Base-by-base conservation (phyloP, 305 asterid species). In the Rubia balearica region DNA sequence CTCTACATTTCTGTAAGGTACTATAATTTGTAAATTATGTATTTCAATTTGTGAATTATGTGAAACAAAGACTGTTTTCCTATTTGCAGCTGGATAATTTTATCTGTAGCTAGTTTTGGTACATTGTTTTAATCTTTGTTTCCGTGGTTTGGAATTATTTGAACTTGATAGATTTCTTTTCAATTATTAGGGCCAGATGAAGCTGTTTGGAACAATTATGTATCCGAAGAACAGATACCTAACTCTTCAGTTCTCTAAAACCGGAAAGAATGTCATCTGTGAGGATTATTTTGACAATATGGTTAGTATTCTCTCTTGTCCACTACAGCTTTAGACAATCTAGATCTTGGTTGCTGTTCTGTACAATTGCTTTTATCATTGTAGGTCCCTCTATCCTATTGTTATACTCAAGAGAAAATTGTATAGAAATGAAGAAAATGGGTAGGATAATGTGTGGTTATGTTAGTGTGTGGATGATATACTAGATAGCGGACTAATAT, bases 241-340 rank as follows among this genome's bases (percentile, higher is more conserved):
- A 81, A 92, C 92, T 8, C 85, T 90, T 69, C 98, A 92, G 71
- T 90, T 92, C 77, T 86, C 98, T 7, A 88, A 76, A 83, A 85
- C 89, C 16, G 96, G 96, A 84, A 86, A 92, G 88, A 87, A 82
- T 79, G 96, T 92, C 45, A 86, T 83, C 62, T 92, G 95, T 55
- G 96, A 92, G 70, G 96, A 92, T 81, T 87, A 85, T 82, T 85
- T 90, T 55, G 96, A 92, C 69, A 87, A 88, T 76, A 87, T 90
- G 96, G 98, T 87, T 72, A 67, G 87, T 73, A 19, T 68, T 73
- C 56, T 64, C 42, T 65, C 10, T 70, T 43, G 13, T 57, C 21
- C 61, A 60, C 21, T 62, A 21, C 40, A 12, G 16, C 33, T 51
- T 68, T 17, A 33, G 61, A 53, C 63, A 33, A 17, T 30, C 21